Evolutionary conservation across 352 stramenopile genomes (phyloP).

Genomic region (Phytophthora melonis): DNA sequence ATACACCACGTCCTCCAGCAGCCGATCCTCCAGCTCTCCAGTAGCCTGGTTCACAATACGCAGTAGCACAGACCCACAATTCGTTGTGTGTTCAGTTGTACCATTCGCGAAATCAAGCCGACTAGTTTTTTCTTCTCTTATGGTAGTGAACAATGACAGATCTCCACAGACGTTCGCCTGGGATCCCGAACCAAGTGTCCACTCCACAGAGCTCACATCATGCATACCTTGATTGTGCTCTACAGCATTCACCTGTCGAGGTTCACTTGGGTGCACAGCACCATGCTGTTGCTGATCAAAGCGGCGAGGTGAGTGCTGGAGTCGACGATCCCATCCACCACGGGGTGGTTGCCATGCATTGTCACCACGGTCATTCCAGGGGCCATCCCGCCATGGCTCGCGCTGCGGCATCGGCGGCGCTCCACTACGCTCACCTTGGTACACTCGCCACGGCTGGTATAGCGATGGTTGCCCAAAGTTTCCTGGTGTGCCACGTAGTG

Average conservation of each 20-base stretch:
- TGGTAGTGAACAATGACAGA: slow-evolving; percentile 11
- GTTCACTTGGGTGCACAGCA: neutral
- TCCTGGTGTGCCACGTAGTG: neutral
- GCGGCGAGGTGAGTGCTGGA: neutral
- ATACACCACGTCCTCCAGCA: slow-evolving; percentile 25
- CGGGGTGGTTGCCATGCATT: neutral
- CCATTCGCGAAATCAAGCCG: slow-evolving; percentile 17
- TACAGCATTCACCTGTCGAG: slow-evolving; percentile 1
- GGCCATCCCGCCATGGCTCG: neutral
- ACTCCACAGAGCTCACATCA: slow-evolving; percentile 7
- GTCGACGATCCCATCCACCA: neutral
- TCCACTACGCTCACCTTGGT: neutral
- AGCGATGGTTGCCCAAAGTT: neutral
- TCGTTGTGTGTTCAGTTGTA: slow-evolving; percentile 9
- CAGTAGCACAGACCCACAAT: slow-evolving; percentile 15
- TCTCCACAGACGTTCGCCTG: slow-evolving; percentile 21
- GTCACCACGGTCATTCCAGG: neutral
- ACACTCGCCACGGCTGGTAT: neutral
- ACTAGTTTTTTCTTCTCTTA: slow-evolving; percentile 1
- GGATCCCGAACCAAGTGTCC: slow-evolving; percentile 20
- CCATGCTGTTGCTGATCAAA: slow-evolving; percentile 1
- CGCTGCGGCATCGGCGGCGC: neutral
- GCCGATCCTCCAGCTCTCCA: slow-evolving; percentile 7
- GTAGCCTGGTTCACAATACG: slow-evolving; percentile 19
- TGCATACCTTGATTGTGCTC: neutral